phyloP scores from a whole-genome alignment of 2,329 filamentous ascomycete genomes.

The Davidsoniella australis region DNA sequence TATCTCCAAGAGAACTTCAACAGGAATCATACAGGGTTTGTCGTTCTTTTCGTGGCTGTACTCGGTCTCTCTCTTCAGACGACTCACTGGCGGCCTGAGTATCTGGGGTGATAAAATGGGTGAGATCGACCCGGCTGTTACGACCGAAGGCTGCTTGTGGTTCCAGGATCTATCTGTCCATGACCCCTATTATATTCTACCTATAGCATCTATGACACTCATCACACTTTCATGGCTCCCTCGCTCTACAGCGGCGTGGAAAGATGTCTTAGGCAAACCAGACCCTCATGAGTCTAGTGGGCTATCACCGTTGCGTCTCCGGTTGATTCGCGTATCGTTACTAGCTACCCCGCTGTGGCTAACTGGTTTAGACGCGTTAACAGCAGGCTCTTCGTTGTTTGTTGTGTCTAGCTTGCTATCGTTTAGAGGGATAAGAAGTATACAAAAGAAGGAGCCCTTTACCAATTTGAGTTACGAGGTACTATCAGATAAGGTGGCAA shows the following conservation, averaged over 20 bases:
- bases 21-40: conserved; percentile 2
- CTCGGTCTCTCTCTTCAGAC: conserved; percentile 14
- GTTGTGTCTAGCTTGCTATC: conserved; percentile 9
- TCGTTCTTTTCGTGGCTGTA: conserved; percentile 12
- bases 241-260: conserved; percentile 7
- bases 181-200: conserved; percentile 34
- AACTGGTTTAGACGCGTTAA: conserved; percentile 8
- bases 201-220: conserved; percentile 15
- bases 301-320: conserved; percentile 6
- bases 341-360: conserved; percentile 9
- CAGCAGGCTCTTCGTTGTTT: conserved; percentile 11
- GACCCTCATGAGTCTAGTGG: conserved; percentile 12
- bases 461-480: conserved; percentile 3
- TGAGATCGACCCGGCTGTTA: conserved; percentile 24
- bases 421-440: not conserved
- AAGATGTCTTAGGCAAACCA: conserved; percentile 7
- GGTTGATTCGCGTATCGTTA: conserved; percentile 5
- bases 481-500: not conserved
- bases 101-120: conserved; percentile 15
- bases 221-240: conserved; percentile 10
- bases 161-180: conserved; percentile 34
- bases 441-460: conserved; percentile 8
- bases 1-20: conserved; percentile 17
- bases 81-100: conserved; percentile 15
- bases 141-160: conserved; percentile 36